Percentiles rank a stretch among this genome's conserved stretches.
These are phyloP conservation scores for Boletus fagicola DNA, from an alignment of 768 basidiomycete genomes.

Conservation along the genomic window DNA sequence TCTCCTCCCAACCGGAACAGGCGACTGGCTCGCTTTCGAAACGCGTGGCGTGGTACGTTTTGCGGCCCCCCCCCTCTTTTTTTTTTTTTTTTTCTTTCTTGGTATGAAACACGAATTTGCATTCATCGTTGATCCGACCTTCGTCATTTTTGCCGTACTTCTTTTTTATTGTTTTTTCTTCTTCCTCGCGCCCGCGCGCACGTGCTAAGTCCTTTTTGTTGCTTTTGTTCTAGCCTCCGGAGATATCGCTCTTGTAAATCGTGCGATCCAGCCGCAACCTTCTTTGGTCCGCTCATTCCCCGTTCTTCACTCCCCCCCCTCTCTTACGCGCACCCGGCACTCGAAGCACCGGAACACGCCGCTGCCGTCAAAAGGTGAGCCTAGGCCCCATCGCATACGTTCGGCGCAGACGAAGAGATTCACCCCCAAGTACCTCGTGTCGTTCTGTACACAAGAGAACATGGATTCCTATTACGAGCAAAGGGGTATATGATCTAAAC, in stretches of 20 bases:
- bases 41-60: slow-evolving; percentile 58
- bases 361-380: not conserved
- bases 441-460: slow-evolving; percentile 14
- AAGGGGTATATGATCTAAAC: slow-evolving; percentile 21
- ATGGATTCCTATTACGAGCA: slow-evolving; percentile 20
- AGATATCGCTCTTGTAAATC: slow-evolving; percentile 39
- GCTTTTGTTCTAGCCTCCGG: slow-evolving; percentile 37
- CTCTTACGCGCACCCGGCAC: not conserved
- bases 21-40: slow-evolving; percentile 95
- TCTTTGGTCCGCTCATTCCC: not conserved
- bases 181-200: not conserved
- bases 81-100: not conserved
- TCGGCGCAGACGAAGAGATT: not conserved
- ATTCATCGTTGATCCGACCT: no score
- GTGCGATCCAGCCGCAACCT: not conserved
- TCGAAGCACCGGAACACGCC: no score
- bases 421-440: slow-evolving; percentile 15
- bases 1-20: slow-evolving; percentile 83
- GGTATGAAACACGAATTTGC: not conserved
- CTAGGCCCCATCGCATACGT: not conserved
- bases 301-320: not conserved
- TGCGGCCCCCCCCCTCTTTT: no score
- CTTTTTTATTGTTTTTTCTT: not conserved
- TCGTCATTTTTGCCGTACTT: not conserved
- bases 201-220: not conserved